A percentile compares a stretch with the other conserved stretches of the same genome.
Conservation (phyloP, 805 yeast species). For the Barnettozyma vustinii region DNA sequence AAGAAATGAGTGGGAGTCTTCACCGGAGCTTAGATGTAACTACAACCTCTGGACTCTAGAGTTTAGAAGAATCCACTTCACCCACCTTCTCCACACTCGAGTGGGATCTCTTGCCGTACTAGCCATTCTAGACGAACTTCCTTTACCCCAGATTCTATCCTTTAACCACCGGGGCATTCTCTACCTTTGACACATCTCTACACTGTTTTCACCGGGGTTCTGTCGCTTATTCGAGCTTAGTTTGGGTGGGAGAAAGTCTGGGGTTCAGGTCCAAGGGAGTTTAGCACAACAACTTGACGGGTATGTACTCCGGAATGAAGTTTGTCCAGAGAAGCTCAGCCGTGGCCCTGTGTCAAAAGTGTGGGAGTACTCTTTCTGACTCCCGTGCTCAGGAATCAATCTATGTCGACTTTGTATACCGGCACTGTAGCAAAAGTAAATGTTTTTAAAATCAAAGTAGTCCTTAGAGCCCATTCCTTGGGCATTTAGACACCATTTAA, state of each 20-base stretch:
- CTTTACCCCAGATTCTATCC: conserved; percentile 5
- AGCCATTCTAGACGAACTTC: neutral
- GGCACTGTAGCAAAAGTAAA: neutral
- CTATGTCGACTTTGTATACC: too few species aligned
- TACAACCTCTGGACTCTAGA: neutral
- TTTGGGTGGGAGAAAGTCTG: neutral
- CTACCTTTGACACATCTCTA: neutral
- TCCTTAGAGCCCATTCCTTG: neutral
- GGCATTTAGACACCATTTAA: neutral
- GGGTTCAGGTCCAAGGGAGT: neutral
- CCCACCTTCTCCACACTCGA: neutral
- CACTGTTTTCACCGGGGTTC: conserved; percentile 1
- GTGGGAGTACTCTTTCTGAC: neutral
- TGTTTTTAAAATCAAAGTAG: neutral
- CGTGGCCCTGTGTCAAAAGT: neutral
- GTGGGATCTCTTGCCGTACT: neutral
- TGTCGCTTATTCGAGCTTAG: neutral
- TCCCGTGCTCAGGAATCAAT: neutral
- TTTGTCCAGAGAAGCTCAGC: neutral
- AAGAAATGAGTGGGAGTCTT: neutral
- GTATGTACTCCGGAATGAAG: neutral
- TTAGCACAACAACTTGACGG: neutral
- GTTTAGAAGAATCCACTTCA: neutral
- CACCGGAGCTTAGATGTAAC: neutral
- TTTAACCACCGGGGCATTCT: neutral